Evolutionary conservation across 192 early-diverging fungal genomes (phyloP), one percentile per base, ranked within the genome.

Genomic region (Entomortierella beljakovae): DNA sequence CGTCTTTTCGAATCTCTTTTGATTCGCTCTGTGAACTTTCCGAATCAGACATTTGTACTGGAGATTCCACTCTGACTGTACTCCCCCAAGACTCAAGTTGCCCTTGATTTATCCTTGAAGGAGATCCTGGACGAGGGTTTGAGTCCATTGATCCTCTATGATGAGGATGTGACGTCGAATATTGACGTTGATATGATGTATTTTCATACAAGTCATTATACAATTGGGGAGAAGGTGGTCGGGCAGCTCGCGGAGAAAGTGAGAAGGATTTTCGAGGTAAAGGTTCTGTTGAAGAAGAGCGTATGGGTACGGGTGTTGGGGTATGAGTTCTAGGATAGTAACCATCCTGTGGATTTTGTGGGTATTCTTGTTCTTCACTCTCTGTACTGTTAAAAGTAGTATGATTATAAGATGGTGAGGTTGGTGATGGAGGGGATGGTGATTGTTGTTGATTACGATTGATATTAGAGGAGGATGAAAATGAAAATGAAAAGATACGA

Each of bases 331-430:
- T 32, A 13, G 55, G 35, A 48, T 34, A 13, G 16, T 63, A 63
- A 8, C 31, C 6, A 55, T 68, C 66, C 54, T 77, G 73, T 2
- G 73, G 73, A 18, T 77, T 77, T 51, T 77, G 73, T 16, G 73
- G 73, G 22, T 77, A 77, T 29, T 77, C 73, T 25, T 61, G 46
- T 57, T 77, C 73, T 40, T 52, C 57, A 38, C n/a, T 25, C 50
- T 23, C 43, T 38, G 57, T 25, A 22, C n/a, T 43, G 26, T 28
- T 43, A 38, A 28, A 16, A 11, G 22, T 10, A 16, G 20, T 3
- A 23, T 28, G 15, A 48, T 48, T 62, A n/a, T 53, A 25, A 3
- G 66, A 52, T 18, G 57, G 38, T 16, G 65, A 7, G 1, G 31
- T 26, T 22, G 55, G 65, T 32, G 66, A 50, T 6, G 66, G 32